A percentile compares a stretch with the other conserved stretches of the same genome.
Conservation (phyloP, 495 filamentous ascomycete genomes). For the Letharia lupina region DNA sequence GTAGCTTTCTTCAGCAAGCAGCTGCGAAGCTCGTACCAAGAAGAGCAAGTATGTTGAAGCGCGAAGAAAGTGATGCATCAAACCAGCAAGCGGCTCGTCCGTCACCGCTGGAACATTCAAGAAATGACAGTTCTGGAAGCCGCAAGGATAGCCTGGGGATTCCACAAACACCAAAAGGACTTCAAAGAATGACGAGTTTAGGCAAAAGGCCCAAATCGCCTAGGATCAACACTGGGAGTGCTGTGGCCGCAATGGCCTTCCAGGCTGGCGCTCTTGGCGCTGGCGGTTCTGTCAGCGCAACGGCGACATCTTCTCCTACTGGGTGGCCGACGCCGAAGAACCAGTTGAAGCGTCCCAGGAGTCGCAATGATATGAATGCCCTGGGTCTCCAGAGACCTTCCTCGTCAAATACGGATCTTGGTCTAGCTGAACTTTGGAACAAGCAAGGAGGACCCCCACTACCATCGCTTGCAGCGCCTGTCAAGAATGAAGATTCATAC, state of each 20-base stretch:
- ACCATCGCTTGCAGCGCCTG: slow-evolving; percentile 36
- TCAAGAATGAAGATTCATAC: slow-evolving; percentile 25
- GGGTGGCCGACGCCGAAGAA: slow-evolving; percentile 35
- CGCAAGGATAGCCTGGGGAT: slow-evolving; percentile 45
- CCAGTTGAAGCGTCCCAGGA: slow-evolving; percentile 54
- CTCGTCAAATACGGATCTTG: slow-evolving; percentile 30
- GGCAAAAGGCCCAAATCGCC: slow-evolving; percentile 50
- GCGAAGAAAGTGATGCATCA: slow-evolving; percentile 35
- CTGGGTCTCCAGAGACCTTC: slow-evolving; percentile 22
- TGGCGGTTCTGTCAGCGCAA: slow-evolving; percentile 50
- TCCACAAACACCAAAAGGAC: slow-evolving; percentile 28
- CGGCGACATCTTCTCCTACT: slow-evolving; percentile 44
- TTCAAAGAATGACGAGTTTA: slow-evolving; percentile 47
- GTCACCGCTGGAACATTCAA: slow-evolving; percentile 29
- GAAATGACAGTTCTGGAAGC: slow-evolving; percentile 30
- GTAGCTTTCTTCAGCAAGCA: slow-evolving; percentile 38
- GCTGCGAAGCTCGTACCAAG: slow-evolving; percentile 47
- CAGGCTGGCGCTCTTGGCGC: slow-evolving; percentile 56
- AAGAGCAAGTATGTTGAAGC: slow-evolving; percentile 41
- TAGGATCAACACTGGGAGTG: slow-evolving; percentile 49
- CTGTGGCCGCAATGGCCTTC: slow-evolving; percentile 54
- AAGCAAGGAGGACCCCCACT: slow-evolving; percentile 43
- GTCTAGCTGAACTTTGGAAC: slow-evolving; percentile 40
- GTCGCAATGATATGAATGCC: slow-evolving; percentile 59
- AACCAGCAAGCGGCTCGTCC: slow-evolving; percentile 29